Evolutionary conservation across 352 stramenopile genomes (phyloP).

Genomic region (Phytophthora ramorum): DNA sequence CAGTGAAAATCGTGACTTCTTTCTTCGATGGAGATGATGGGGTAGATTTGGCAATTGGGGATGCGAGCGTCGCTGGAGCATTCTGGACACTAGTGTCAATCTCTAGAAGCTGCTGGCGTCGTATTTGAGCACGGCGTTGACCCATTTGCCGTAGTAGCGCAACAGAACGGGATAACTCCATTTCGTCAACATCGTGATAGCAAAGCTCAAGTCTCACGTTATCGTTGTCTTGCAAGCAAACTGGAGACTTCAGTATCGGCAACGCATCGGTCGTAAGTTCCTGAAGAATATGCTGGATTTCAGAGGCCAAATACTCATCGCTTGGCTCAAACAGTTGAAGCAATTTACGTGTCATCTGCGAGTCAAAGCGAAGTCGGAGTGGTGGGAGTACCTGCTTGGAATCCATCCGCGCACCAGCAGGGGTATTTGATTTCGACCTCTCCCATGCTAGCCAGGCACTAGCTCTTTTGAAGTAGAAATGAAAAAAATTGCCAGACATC

Average conservation of each 20-base stretch:
- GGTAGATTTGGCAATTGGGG: slow-evolving; percentile 6
- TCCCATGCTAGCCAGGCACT: slow-evolving; percentile 50
- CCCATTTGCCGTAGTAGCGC: slow-evolving; percentile 50
- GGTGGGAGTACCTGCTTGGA: not conserved
- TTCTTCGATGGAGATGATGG: slow-evolving; percentile 25
- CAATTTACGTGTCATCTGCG: slow-evolving; percentile 53
- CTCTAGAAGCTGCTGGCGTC: slow-evolving; percentile 42
- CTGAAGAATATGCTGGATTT: slow-evolving; percentile 41
- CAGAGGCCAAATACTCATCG: slow-evolving; percentile 27
- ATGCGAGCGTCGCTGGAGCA: not conserved
- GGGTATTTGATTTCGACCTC: not conserved
- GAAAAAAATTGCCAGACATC: slow-evolving; percentile 20
- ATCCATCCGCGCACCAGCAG: not conserved
- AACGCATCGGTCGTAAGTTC: slow-evolving; percentile 45
- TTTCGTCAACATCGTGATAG: slow-evolving; percentile 60
- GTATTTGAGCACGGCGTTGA: slow-evolving; percentile 54
- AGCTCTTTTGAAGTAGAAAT: slow-evolving; percentile 51
- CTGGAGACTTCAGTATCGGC: slow-evolving; percentile 38
- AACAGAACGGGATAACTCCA: slow-evolving; percentile 55
- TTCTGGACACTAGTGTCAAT: slow-evolving; percentile 12
- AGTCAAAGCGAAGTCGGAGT: slow-evolving; percentile 48
- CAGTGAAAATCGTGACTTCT: slow-evolving; percentile 59
- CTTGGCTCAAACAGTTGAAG: slow-evolving; percentile 43
- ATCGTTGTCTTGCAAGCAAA: slow-evolving; percentile 25
- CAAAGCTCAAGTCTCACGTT: slow-evolving; percentile 15